These are phyloP conservation scores for Ustilago crameri DNA, from an alignment of 1,284 basidiomycete species.

Conservation along the genomic window DNA sequence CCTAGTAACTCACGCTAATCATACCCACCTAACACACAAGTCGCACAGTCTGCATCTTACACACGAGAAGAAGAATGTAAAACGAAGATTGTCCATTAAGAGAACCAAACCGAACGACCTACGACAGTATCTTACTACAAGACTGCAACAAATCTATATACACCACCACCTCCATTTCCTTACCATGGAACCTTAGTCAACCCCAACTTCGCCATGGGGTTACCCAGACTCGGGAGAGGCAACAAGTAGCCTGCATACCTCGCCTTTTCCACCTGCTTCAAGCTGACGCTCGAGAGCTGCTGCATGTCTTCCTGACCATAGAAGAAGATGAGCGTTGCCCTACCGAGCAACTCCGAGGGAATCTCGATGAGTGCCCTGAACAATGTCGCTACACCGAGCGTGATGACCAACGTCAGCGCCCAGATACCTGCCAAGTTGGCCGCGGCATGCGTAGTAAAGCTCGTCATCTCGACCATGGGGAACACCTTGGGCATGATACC, in stretches of 20 bases:
- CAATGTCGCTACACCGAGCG: conserved; percentile 26
- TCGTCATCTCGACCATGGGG: conserved; percentile 26
- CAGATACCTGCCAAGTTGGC: conserved; percentile 43
- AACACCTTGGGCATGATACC: conserved; percentile 43
- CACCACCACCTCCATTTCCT: not conserved
- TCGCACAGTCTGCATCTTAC: too few relatives aligned
- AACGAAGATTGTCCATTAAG: too few relatives aligned
- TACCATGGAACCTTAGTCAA: conserved; percentile 43
- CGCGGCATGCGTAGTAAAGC: conserved; percentile 24
- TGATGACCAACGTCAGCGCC: conserved; percentile 37
- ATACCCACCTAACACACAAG: too few relatives aligned
- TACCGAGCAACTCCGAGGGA: conserved; percentile 39
- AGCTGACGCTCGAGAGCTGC: conserved; percentile 13
- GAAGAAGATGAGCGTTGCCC: conserved; percentile 43
- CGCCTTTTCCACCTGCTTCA: conserved; percentile 37
- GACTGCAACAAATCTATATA: too few relatives aligned
- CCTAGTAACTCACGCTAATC: too few relatives aligned
- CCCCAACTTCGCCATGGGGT: conserved; percentile 47
- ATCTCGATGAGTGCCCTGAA: conserved; percentile 38
- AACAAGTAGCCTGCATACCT: conserved; percentile 27
- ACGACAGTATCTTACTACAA: too few relatives aligned
- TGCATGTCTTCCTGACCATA: conserved; percentile 48
- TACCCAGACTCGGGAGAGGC: conserved; percentile 42
- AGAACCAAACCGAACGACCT: too few relatives aligned
- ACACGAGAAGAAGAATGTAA: too few relatives aligned